A percentile compares a stretch with the other conserved stretches of the same genome.
phyloP scores from a whole-genome alignment of 805 yeast species.

The Wickerhamiella sergipiensis region DNA sequence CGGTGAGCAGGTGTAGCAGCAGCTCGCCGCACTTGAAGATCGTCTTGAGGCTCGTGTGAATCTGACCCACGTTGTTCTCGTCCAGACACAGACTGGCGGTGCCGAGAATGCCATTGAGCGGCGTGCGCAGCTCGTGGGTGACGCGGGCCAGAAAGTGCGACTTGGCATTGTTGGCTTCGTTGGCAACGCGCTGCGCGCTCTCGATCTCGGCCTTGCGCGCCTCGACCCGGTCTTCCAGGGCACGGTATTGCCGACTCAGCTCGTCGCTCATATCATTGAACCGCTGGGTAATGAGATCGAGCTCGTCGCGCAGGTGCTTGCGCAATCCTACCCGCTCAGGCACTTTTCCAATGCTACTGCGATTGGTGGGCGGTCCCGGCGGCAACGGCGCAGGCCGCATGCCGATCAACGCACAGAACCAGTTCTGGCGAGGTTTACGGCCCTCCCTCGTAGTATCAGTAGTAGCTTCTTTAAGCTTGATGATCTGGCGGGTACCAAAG shows the following conservation, averaged over 20 bases:
- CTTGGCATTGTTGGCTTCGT: constrained; percentile 91
- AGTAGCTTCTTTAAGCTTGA: constrained; percentile 17
- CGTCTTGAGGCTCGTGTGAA: constrained; percentile 62
- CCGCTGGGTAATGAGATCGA: constrained; percentile 76
- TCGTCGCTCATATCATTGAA: constrained; percentile 92
- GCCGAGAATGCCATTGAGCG: constrained; percentile 89
- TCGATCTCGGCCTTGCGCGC: constrained; percentile 81
- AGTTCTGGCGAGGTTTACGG: constrained; percentile 2
- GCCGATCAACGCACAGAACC: constrained; percentile 12
- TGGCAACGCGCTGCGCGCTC: constrained; percentile 63
- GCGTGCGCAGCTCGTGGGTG: constrained; percentile 89
- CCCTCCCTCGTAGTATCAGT: background rate
- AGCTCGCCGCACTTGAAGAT: constrained; percentile 88
- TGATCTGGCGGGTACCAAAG: constrained; percentile 17
- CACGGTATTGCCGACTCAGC: constrained; percentile 68
- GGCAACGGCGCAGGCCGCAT: background rate
- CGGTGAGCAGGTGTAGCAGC: constrained; percentile 77
- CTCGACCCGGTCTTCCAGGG: constrained; percentile 75
- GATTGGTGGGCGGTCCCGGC: background rate
- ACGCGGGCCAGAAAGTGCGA: constrained; percentile 87
- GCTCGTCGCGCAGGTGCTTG: constrained; percentile 44
- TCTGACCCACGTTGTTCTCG: constrained; percentile 49
- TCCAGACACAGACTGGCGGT: constrained; percentile 91
- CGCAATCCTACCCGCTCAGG: constrained; percentile 16
- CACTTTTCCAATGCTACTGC: constrained; percentile 6